Percentiles rank a stretch among this genome's conserved stretches.
Evolutionary conservation across 495 filamentous ascomycete genomes (phyloP).

Genomic region (Cryomyces minteri): DNA sequence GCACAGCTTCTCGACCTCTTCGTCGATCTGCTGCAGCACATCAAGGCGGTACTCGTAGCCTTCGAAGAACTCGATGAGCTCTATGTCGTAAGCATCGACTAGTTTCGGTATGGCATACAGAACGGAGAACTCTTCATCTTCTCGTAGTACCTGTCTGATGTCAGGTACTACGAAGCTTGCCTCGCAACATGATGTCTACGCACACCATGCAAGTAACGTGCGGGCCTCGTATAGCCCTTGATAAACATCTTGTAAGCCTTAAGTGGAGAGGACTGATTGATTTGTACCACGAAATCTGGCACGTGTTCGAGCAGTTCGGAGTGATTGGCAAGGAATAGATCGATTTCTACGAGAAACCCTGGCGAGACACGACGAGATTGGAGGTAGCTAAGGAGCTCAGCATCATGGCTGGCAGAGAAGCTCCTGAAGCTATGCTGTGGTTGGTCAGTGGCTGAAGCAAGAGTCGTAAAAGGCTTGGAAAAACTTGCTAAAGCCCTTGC

Average conservation of each 20-base stretch:
- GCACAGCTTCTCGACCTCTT: slow-evolving; percentile 1
- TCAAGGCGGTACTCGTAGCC: slow-evolving; percentile 6
- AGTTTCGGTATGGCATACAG: background rate
- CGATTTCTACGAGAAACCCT: slow-evolving; percentile 8
- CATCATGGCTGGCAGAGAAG: background rate
- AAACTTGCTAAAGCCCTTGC: no score
- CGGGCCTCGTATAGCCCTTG: slow-evolving; percentile 10
- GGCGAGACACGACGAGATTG: slow-evolving; percentile 1
- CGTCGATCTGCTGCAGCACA: slow-evolving; percentile 7
- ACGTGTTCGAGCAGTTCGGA: slow-evolving; percentile 2
- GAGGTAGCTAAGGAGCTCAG: slow-evolving; percentile 4
- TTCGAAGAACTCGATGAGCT: slow-evolving; percentile 6
- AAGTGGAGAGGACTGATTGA: slow-evolving; percentile 4
- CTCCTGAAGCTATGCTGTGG: no score
- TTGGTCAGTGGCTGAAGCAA: no score
- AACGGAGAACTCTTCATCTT: background rate
- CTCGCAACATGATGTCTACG: no score
- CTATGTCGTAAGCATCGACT: background rate
- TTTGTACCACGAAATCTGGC: background rate
- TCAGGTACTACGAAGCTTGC: no score
- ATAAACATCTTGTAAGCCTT: slow-evolving; percentile 8
- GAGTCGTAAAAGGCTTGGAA: no score
- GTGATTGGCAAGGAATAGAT: slow-evolving; percentile 5
- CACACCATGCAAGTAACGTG: slow-evolving; percentile 3
- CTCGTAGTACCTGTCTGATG: no score